These are phyloP conservation scores for Cupressus sempervirens DNA, from an alignment of 75 land plant species.

Conservation along the genomic window DNA sequence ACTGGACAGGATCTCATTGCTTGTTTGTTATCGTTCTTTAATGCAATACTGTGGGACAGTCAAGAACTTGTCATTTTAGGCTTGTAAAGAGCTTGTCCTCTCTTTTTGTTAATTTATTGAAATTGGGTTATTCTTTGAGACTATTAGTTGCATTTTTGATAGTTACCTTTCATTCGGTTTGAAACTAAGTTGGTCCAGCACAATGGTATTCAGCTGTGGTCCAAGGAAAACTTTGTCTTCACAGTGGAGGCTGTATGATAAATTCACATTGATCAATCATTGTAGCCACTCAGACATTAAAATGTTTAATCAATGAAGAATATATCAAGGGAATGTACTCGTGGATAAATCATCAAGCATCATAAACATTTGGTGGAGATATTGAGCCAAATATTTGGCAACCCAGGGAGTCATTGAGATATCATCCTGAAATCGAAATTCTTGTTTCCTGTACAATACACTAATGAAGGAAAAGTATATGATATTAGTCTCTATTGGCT, in stretches of 20 bases:
- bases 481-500: too few relatives aligned
- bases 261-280: neutral
- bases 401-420: too few relatives aligned
- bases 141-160: too few relatives aligned
- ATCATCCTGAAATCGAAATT: too few relatives aligned
- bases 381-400: too few relatives aligned
- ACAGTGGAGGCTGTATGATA: neutral
- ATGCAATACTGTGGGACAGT: neutral
- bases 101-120: too few relatives aligned
- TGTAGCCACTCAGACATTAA: neutral
- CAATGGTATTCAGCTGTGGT: neutral
- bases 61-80: neutral
- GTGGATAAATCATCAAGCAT: too few relatives aligned
- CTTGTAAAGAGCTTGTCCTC: neutral
- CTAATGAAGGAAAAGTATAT: too few relatives aligned
- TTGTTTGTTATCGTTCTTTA: neutral
- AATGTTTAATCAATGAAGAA: neutral
- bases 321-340: too few relatives aligned
- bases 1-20: neutral
- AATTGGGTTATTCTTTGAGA: too few relatives aligned
- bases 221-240: neutral
- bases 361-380: too few relatives aligned
- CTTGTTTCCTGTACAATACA: too few relatives aligned
- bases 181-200: neutral
- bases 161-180: neutral